Evolutionary conservation across 805 yeast genomes (phyloP).

Genomic region (Saturnispora sanitii): DNA sequence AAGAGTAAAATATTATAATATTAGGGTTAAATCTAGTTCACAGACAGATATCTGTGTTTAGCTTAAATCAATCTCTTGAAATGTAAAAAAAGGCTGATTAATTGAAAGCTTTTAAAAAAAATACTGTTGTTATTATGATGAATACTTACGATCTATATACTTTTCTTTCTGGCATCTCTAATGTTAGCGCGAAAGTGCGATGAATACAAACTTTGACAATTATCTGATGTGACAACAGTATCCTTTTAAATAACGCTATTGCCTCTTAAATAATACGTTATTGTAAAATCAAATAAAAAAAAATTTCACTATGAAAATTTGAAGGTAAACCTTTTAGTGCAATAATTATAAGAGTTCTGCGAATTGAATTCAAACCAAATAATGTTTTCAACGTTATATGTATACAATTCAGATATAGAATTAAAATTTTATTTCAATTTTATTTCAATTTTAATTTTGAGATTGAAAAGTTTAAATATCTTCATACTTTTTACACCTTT

Average conservation of each 20-base stretch:
- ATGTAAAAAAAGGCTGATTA: neutral
- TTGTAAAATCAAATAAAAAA: too few species aligned
- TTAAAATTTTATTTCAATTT: too few species aligned
- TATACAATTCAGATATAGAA: too few species aligned
- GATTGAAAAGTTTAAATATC: too few species aligned
- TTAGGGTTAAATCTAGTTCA: neutral
- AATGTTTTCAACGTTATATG: too few species aligned
- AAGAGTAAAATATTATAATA: neutral
- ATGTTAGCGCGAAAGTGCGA: constrained; percentile 68
- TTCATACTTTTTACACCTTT: neutral
- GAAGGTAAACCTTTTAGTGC: too few species aligned
- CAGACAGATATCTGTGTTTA: neutral
- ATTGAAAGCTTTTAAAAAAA: too few species aligned
- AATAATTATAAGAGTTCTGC: too few species aligned
- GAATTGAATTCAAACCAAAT: too few species aligned
- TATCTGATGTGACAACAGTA: constrained; percentile 37
- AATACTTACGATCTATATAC: constrained; percentile 10
- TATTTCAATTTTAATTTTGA: too few species aligned
- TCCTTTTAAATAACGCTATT: neutral
- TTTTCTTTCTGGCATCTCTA: constrained; percentile 88
- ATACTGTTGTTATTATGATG: constrained; percentile 8
- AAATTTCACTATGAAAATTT: too few species aligned
- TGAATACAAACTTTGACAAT: constrained; percentile 68
- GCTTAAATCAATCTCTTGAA: neutral
- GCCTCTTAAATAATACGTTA: neutral